phyloP scores from a whole-genome alignment of 83 land plant genomes.

The Isoetes engelmannii region DNA sequence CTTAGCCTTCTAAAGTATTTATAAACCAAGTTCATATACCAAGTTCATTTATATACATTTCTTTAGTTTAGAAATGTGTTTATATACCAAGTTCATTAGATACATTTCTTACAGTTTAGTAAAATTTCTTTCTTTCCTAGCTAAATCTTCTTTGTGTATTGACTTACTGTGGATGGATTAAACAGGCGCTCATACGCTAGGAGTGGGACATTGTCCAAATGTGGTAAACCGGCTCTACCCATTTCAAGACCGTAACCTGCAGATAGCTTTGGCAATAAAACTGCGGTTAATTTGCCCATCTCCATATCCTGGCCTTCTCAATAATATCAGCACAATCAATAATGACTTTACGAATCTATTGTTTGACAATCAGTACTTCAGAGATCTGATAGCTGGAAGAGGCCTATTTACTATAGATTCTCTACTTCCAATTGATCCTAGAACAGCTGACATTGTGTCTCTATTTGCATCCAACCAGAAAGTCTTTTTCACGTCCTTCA shows the following conservation, averaged over 20 bases:
- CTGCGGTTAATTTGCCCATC: not conserved
- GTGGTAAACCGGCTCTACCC: conserved; percentile 9
- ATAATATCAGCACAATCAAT: conserved; percentile 12
- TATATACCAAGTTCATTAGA: too few relatives aligned
- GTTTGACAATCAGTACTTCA: conserved; percentile 23
- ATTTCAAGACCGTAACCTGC: conserved; percentile 1
- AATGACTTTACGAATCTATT: conserved; percentile 14
- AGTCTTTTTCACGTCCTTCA: conserved; percentile 17
- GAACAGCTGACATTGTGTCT: conserved; percentile 12
- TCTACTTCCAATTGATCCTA: not conserved
- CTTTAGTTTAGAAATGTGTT: too few relatives aligned
- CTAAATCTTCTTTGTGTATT: too few relatives aligned
- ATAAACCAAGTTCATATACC: too few relatives aligned
- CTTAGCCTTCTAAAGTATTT: too few relatives aligned
- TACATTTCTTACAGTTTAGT: too few relatives aligned
- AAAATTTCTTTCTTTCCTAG: too few relatives aligned
- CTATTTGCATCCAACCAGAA: conserved; percentile 13
- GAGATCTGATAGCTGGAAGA: conserved; percentile 11
- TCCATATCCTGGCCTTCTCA: conserved; percentile 5
- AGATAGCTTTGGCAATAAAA: not conserved
- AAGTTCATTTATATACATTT: too few relatives aligned
- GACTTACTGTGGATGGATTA: too few relatives aligned
- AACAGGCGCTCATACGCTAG: conserved; percentile 11
- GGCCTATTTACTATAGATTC: conserved; percentile 23
- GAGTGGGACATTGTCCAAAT: conserved; percentile 8